Percentiles rank a stretch among this genome's conserved stretches.
Conservation (phyloP, 139 green algal species). For the Tetradesmus obliquus region DNA sequence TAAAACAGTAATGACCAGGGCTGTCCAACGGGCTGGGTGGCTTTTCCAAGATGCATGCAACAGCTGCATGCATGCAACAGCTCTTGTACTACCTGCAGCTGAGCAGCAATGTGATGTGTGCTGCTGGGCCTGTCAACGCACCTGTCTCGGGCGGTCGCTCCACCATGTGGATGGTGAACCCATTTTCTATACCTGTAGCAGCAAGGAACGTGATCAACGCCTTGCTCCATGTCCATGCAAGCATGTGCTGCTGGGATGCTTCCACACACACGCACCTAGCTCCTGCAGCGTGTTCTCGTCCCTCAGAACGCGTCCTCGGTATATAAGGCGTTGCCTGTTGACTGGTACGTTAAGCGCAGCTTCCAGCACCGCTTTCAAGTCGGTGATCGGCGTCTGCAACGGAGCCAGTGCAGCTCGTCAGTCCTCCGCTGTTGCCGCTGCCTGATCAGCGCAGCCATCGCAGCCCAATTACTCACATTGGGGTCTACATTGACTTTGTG, state of each 20-base stretch:
- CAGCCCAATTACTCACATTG: not conserved
- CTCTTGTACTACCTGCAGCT: not conserved
- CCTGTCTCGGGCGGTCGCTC: constrained; percentile 55
- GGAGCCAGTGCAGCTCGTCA: not conserved
- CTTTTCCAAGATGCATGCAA: not conserved
- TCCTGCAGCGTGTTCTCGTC: constrained; percentile 51
- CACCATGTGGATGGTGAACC: constrained; percentile 76
- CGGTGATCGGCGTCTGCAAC: constrained; percentile 18
- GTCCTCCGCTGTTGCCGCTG: not conserved
- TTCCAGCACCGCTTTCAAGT: constrained; percentile 47
- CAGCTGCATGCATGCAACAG: not conserved
- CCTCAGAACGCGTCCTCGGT: constrained; percentile 54
- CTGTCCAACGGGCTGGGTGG: not conserved
- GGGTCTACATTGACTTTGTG: constrained; percentile 14
- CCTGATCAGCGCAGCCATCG: not conserved
- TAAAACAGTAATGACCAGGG: not conserved
- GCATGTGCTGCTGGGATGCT: not conserved
- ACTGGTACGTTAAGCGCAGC: constrained; percentile 41
- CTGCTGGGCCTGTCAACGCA: not conserved
- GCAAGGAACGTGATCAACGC: not conserved
- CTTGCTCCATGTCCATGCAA: not conserved
- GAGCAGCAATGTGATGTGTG: not conserved
- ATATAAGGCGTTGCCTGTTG: constrained; percentile 66
- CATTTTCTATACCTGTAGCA: constrained; percentile 54
- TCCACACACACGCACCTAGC: constrained; percentile 30